Evolutionary conservation across 2,329 filamentous ascomycete genomes (phyloP).

Genomic region (Arthrinium phaeospermum): DNA sequence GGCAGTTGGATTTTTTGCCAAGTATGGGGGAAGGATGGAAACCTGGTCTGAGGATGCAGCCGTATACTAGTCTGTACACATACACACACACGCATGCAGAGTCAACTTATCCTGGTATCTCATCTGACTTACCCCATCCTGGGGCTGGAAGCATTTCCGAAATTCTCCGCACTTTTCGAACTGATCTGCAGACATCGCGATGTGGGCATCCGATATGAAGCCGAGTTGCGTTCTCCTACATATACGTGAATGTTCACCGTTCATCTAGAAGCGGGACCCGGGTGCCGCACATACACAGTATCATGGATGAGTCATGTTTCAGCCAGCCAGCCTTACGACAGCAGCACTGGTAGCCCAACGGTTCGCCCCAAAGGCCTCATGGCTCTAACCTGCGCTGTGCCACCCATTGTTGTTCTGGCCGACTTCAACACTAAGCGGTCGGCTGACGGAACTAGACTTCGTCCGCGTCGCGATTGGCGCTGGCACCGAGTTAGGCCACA

Average conservation of each 20-base stretch:
- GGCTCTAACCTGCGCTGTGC: not conserved
- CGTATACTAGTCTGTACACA: not conserved
- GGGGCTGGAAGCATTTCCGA: slow-evolving; percentile 4
- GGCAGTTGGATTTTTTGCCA: not conserved
- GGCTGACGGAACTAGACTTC: not conserved
- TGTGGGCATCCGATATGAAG: not conserved
- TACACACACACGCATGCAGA: not conserved
- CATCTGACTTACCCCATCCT: slow-evolving; percentile 14
- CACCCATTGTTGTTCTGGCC: not conserved
- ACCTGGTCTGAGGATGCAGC: slow-evolving; percentile 2
- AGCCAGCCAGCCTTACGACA: not conserved
- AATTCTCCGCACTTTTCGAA: slow-evolving; percentile 9
- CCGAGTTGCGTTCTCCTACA: not conserved
- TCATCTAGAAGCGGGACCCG: not conserved
- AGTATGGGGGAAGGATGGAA: not conserved
- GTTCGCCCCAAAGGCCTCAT: not conserved
- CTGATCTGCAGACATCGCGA: slow-evolving; percentile 3
- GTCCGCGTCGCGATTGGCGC: not conserved
- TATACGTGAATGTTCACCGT: not conserved
- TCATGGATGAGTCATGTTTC: not conserved
- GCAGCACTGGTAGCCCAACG: too few relatives aligned
- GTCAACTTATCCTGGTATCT: slow-evolving; percentile 2
- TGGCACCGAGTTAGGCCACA: not conserved
- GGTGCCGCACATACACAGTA: not conserved
- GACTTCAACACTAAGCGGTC: slow-evolving; percentile 9